Base-by-base conservation (phyloP, 2,329 filamentous ascomycete genomes). In the Westerdykella aurantiaca region DNA sequence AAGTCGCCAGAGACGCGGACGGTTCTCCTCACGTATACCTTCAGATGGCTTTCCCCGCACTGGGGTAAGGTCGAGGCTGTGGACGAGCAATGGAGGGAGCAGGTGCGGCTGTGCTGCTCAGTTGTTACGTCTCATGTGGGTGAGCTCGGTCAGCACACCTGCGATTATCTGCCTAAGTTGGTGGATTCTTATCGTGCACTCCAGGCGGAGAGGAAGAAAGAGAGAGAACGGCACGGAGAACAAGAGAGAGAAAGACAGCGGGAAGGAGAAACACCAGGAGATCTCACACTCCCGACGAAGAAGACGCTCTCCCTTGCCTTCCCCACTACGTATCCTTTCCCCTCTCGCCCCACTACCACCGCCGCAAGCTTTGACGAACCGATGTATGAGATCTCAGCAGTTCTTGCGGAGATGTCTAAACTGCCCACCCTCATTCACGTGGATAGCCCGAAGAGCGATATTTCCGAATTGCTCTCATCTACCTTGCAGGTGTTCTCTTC, bases 21-120 rank as follows among this genome's bases (percentile, higher is more conserved):
- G 22, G 81, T 81, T 11, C 74, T 96, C 38, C 81, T 86, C 48
- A 79, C 84, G 37, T 94, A 89, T 58, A 96, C 89, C 3, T 83
- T 90, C 37, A 76, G 85, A 48, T 98, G 93, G 93, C 82, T 98
- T 45, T 83, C 84, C 11, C 90, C 91, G 4, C 90, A 97, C 66
- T 98, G 93, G 93, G 91, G 91, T 11, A 80, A 81, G 49, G 80
- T 78, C 0, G 77, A 80, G 4, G 74, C 82, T 22, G 80, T 91
- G 9, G 89, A 82, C 2, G 84, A 90, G 31, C 87, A 95, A 59
- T 97, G 89, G 81, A 85, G 85, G 51, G 88, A 95, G 17, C 93
- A 97, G 69, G 86, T 97, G 14, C 85, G 93, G 13, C 73, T 98
- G 13, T 95, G 91, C 68, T 95, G 89, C 68, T 94, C 91, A 1